phyloP scores from a whole-genome alignment of 2,329 filamentous ascomycete genomes.

The Trichoderma arundinaceum region DNA sequence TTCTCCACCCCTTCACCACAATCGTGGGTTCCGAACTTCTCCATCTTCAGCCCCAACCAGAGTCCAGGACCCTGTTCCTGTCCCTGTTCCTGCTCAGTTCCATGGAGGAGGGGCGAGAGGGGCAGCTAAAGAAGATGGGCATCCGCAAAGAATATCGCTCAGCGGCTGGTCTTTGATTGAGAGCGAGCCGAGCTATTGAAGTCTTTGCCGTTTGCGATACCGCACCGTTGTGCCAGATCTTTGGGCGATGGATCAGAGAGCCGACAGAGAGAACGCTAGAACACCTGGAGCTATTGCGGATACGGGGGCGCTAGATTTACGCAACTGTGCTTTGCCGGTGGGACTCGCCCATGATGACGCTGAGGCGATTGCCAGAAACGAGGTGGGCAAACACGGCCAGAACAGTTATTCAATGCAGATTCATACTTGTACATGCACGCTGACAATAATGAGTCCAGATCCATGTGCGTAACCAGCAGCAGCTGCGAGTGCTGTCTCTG shows the following conservation, averaged over 20 bases:
- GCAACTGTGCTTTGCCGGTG: no score
- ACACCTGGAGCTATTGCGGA: not conserved
- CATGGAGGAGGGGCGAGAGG: not conserved
- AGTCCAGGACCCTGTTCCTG: not conserved
- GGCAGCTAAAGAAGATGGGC: no score
- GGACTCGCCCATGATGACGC: no score
- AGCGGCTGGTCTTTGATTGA: constrained; percentile 9
- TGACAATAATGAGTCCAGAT: no score
- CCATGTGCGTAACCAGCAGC: no score
- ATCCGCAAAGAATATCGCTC: constrained; percentile 15
- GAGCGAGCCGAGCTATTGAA: constrained; percentile 1
- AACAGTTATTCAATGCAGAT: no score
- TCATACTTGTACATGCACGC: not conserved
- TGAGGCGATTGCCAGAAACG: no score
- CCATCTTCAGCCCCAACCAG: constrained; percentile 17
- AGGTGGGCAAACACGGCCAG: no score
- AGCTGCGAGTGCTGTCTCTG: no score
- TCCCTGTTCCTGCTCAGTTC: not conserved
- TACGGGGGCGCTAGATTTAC: not conserved
- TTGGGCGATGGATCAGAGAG: not conserved
- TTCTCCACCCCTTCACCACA: constrained; percentile 10
- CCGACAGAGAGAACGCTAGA: not conserved
- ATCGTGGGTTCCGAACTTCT: not conserved
- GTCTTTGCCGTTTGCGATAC: constrained; percentile 29
- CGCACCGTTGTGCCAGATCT: constrained; percentile 27